Percentiles rank a stretch among this genome's conserved stretches.
Evolutionary conservation across 2,329 filamentous ascomycete genomes (phyloP).

Genomic region (Pestalotiopsis sp.): DNA sequence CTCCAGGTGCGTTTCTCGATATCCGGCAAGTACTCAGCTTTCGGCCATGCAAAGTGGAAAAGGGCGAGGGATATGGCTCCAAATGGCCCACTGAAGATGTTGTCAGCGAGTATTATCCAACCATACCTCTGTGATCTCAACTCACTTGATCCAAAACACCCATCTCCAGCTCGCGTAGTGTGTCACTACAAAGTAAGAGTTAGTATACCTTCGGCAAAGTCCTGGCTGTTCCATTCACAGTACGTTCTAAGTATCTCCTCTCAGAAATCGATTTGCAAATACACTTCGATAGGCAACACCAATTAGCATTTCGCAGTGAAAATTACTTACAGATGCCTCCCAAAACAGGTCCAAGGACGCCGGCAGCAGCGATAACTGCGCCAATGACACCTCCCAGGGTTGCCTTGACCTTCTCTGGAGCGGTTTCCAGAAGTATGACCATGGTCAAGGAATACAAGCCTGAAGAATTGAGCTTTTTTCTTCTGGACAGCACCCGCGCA

Average conservation of each 20-base stretch:
- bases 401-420: slow-evolving; percentile 39
- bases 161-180: slow-evolving; percentile 53
- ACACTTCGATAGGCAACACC: not conserved
- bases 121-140: slow-evolving; percentile 7
- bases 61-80: slow-evolving; percentile 46
- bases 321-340: slow-evolving; percentile 39
- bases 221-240: not conserved
- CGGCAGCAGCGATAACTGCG: slow-evolving; percentile 47
- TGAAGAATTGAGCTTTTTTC: slow-evolving; percentile 14
- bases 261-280: not conserved
- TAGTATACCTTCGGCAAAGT: not conserved
- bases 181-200: slow-evolving; percentile 33
- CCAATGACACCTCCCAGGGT: slow-evolving; percentile 51
- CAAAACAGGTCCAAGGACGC: slow-evolving; percentile 53
- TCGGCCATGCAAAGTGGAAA: slow-evolving; percentile 54
- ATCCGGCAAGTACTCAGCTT: slow-evolving; percentile 37
- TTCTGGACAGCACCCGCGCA: no score
- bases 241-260: no score
- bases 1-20: slow-evolving; percentile 44
- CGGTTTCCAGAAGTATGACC: slow-evolving; percentile 55
- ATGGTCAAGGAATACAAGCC: slow-evolving; percentile 59
- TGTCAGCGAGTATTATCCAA: slow-evolving; percentile 19
- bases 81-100: slow-evolving; percentile 47
- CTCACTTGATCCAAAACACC: slow-evolving; percentile 63
- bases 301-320: not conserved